Base-by-base conservation (phyloP, 495 filamentous ascomycete genomes). In the Darksidea phi region DNA sequence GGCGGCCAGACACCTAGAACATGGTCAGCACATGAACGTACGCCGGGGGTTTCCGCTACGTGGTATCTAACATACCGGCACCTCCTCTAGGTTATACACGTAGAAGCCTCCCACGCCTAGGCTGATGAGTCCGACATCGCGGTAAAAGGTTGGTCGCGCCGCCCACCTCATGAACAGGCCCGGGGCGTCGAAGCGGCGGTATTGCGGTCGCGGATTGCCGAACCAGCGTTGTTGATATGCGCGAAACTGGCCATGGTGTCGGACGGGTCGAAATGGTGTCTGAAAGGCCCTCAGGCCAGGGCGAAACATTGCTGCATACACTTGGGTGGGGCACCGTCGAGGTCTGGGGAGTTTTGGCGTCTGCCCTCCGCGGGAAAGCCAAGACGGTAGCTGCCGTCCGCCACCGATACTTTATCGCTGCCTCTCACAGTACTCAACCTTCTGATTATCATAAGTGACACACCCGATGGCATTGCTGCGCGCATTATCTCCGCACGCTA, bases 31-130 rank as follows among this genome's bases (percentile, higher is more conserved):
- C 5, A 4, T n/a, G 13, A 4, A n/a, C 15, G 5, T 4, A 6
- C 15, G 5, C 41, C 15, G 41, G 13, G 15, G 5, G 6, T 15
- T 13, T 15, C 13, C 10, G 26, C 25, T 12, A 7, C 6, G 25
- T 17, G 49, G 18, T n/a, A 52, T 7, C 13, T 28, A 7, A 48
- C 68, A 42, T 68, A 81, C 86, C 45, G 91, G 90, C 13, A 96
- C 91, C 8, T 78, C 82, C 64, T 97, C 90, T 11, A 88, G 75
- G 66, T 95, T 87, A 68, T 76, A 79, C 46, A 88, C 73, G 73
- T 92, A 93, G 69, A 93, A 84, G 24, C 62, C 68, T 13, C 58
- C 70, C 12, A 72, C 64, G 0, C 75, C 64, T 0, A 71, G 75
- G 53, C 74, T 76, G 0, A 72, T 56, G 5, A 67, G 63, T 12